A percentile compares a stretch with the other conserved stretches of the same genome.
Evolutionary conservation across 306 rosid species (phyloP).

Genomic region (Dicorynia guianensis): DNA sequence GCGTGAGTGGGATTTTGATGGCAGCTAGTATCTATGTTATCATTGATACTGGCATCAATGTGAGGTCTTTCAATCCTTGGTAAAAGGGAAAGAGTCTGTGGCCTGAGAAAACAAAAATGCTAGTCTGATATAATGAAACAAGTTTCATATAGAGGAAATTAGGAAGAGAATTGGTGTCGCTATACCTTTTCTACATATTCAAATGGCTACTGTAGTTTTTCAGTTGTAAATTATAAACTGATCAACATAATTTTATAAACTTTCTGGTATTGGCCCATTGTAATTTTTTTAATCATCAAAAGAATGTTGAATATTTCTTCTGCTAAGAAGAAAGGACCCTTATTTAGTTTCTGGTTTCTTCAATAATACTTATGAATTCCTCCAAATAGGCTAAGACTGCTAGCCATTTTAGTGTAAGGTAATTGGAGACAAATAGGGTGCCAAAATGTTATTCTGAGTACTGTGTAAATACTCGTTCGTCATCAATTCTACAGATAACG

Average conservation of each 20-base stretch:
- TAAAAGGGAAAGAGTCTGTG: conserved; percentile 24
- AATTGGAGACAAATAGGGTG: background rate
- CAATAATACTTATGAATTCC: no score
- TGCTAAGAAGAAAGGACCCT: no score
- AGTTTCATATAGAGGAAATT: conserved; percentile 11
- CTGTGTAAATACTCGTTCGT: background rate
- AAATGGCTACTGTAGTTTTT: background rate
- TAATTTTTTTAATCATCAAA: no score
- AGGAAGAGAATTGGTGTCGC: background rate
- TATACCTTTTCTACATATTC: background rate
- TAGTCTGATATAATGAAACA: no score
- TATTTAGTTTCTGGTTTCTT: no score
- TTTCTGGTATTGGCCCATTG: no score
- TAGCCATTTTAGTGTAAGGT: no score
- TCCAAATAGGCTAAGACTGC: no score
- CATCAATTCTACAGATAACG: background rate
- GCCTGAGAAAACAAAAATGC: background rate
- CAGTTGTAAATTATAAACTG: background rate
- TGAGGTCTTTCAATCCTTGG: conserved; percentile 74
- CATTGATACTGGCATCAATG: conserved; percentile 64
- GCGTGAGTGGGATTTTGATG: conserved; percentile 50
- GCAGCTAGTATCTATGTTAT: conserved; percentile 70
- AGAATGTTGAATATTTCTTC: no score
- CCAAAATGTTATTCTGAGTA: background rate
- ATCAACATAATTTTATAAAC: no score